Conservation (phyloP, 164 flowering plant genomes). For the Berberis thunbergii region DNA sequence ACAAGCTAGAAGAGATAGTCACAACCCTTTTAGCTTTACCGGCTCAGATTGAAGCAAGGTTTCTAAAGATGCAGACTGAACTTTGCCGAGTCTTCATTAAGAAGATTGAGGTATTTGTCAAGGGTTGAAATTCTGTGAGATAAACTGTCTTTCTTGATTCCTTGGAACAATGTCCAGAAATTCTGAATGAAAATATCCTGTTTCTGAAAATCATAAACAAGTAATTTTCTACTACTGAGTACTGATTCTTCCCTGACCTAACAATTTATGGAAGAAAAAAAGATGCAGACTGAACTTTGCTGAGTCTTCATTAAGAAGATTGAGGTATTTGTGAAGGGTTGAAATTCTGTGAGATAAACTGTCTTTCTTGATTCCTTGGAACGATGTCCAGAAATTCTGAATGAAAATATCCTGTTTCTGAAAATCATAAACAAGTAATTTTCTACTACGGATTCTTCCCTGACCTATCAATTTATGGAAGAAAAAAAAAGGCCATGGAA, state of each 20-base stretch:
- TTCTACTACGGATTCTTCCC: no score
- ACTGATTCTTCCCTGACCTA: neutral
- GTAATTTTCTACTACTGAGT: no score
- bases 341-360: neutral
- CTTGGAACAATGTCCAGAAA: neutral
- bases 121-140: no score
- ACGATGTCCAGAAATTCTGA: neutral
- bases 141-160: no score
- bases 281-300: slow-evolving; percentile 34
- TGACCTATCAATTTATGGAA: neutral
- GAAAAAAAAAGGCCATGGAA: neutral
- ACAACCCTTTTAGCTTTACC: slow-evolving; percentile 40
- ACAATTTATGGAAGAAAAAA: slow-evolving; percentile 30
- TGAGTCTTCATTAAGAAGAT: slow-evolving; percentile 40
- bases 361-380: neutral
- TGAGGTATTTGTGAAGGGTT: slow-evolving; percentile 28
- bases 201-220: neutral
- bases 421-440: no score
- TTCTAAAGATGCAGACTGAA: slow-evolving; percentile 36
- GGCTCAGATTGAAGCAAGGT: slow-evolving; percentile 30
- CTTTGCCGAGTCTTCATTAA: slow-evolving; percentile 30
- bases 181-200: neutral
- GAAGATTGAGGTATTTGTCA: slow-evolving; percentile 24
- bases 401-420: neutral
- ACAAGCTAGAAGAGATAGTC: slow-evolving; percentile 39